Conservation (phyloP, 1,139 yeast species). For the Yamadazyma trypodendri region DNA sequence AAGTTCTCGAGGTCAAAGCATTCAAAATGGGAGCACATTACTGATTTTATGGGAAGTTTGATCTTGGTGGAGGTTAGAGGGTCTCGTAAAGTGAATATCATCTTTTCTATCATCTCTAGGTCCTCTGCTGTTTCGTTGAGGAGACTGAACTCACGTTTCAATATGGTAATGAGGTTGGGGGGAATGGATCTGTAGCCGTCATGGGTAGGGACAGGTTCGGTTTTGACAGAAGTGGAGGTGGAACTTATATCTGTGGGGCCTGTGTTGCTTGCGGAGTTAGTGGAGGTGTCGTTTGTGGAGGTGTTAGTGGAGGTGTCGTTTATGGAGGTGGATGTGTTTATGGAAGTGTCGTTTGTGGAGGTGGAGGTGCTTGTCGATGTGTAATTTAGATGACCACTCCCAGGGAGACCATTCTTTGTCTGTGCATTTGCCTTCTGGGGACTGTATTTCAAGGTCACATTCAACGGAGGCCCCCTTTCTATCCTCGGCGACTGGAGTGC, state of each 20-base stretch:
- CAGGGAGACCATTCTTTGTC: too few relatives aligned
- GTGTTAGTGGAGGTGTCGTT: too few relatives aligned
- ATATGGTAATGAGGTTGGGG: conserved; percentile 21
- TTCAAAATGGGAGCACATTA: conserved; percentile 41
- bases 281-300: too few relatives aligned
- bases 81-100: conserved; percentile 30
- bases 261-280: too few relatives aligned
- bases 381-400: too few relatives aligned
- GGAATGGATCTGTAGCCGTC: conserved; percentile 27
- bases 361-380: too few relatives aligned
- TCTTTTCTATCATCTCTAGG: conserved; percentile 25
- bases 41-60: conserved; percentile 40
- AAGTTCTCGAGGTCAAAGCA: conserved; percentile 48
- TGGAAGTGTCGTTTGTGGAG: too few relatives aligned
- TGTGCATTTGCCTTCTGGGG: background rate
- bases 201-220: too few relatives aligned
- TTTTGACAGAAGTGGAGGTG: too few relatives aligned
- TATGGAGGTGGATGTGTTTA: too few relatives aligned
- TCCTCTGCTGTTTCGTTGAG: conserved; percentile 24
- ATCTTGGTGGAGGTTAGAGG: conserved; percentile 39
- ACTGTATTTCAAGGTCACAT: background rate
- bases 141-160: conserved; percentile 23
- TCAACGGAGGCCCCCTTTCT: background rate
- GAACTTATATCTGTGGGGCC: too few relatives aligned
- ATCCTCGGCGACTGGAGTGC: conserved; percentile 7